Conservation (phyloP, 192 early-diverging fungal genomes). For the Piromyces sp. region DNA sequence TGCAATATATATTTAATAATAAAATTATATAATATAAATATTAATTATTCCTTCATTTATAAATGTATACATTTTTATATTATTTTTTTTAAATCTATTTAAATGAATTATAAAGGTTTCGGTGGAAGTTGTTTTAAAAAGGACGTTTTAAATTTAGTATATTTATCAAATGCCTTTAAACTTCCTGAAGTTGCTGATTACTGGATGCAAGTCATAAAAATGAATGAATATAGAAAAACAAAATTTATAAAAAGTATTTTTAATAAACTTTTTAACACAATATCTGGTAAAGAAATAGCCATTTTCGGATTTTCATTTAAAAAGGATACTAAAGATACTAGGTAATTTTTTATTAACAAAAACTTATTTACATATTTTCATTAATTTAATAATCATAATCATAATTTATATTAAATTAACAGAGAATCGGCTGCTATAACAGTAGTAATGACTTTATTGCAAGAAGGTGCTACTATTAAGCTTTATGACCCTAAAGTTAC, state of each 20-base stretch:
- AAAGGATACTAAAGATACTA: slow-evolving; percentile 82
- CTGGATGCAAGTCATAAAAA: slow-evolving; percentile 74
- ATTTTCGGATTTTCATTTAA: slow-evolving; percentile 88
- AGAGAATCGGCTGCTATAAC: slow-evolving; percentile 79
- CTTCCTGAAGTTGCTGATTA: slow-evolving; percentile 82
- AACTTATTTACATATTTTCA: neutral
- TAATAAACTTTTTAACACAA: slow-evolving; percentile 53
- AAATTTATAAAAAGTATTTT: slow-evolving; percentile 63
- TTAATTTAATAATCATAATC: neutral
- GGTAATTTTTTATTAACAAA: neutral
- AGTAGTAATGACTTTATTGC: slow-evolving; percentile 58
- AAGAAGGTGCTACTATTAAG: slow-evolving; percentile 51
- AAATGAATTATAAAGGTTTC: slow-evolving; percentile 30
- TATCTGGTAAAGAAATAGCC: slow-evolving; percentile 61
- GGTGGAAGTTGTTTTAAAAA: slow-evolving; percentile 93
- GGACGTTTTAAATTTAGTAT: slow-evolving; percentile 81
- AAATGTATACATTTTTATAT: too few relatives aligned
- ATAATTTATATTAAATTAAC: neutral
- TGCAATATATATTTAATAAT: too few relatives aligned
- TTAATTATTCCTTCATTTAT: too few relatives aligned
- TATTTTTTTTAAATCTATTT: too few relatives aligned
- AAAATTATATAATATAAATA: too few relatives aligned
- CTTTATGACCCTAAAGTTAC: slow-evolving; percentile 86
- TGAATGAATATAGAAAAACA: slow-evolving; percentile 84
- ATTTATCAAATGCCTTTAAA: slow-evolving; percentile 62